Conservation (phyloP, 345 rosid species). For the Hypericum perforatum region DNA sequence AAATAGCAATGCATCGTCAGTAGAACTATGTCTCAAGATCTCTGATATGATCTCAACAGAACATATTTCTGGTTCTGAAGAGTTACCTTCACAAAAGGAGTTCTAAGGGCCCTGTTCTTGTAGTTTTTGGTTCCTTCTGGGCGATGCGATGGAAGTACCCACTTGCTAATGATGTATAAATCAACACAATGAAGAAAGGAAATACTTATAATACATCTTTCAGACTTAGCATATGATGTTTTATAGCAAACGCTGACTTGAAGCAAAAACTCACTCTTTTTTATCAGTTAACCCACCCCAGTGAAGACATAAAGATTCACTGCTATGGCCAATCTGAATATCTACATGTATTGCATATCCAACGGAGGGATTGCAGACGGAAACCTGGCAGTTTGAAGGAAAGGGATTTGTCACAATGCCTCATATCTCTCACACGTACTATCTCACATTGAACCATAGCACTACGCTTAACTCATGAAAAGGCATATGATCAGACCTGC, state of each 20-base stretch:
- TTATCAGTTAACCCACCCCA: conserved; percentile 77
- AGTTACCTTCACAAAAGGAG: conserved; percentile 74
- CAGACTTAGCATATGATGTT: conserved; percentile 4
- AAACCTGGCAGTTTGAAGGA: conserved; percentile 46
- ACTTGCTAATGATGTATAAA: conserved; percentile 42
- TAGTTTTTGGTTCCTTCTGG: conserved; percentile 76
- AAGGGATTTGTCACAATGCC: conserved; percentile 11
- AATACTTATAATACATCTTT: conserved; percentile 3
- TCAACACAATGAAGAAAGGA: conserved; percentile 3
- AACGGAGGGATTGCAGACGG: conserved; percentile 32
- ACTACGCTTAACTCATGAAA: conserved; percentile 5
- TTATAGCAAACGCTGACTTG: conserved; percentile 3
- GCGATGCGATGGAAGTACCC: conserved; percentile 70
- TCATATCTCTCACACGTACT: background rate
- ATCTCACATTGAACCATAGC: conserved; percentile 5
- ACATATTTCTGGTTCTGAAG: conserved; percentile 4
- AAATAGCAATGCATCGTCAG: conserved; percentile 12
- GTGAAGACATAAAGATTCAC: conserved; percentile 71
- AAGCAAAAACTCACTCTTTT: conserved; percentile 47
- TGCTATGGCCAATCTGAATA: conserved; percentile 45
- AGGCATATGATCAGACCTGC: conserved; percentile 40
- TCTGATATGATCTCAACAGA: too few relatives aligned
- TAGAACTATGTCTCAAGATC: conserved; percentile 5
- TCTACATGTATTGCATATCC: conserved; percentile 36
- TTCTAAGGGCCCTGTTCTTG: conserved; percentile 88